Evolutionary conservation across 441 rosid genomes (phyloP).

Genomic region (Mallotus japonicus): DNA sequence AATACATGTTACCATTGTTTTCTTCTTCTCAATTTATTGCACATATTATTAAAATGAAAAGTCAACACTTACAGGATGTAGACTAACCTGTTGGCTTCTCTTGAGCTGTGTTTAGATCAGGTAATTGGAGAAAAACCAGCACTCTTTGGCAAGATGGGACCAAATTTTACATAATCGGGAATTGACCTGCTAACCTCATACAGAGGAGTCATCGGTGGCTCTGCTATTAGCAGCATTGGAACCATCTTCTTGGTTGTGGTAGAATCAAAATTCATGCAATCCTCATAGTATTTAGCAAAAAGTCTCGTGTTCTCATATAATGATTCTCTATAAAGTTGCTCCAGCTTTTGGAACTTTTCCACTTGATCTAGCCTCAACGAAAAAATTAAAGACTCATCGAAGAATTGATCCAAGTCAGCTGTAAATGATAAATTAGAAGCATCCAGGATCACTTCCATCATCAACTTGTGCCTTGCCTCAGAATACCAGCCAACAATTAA

Average conservation of each 20-base stretch:
- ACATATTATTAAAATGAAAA: too few relatives aligned
- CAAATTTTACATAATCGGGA: conserved; percentile 62
- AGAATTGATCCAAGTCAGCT: conserved; percentile 31
- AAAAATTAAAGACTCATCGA: conserved; percentile 13
- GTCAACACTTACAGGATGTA: not conserved
- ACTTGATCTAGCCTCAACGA: conserved; percentile 56
- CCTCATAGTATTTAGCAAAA: conserved; percentile 55
- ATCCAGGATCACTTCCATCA: too few relatives aligned
- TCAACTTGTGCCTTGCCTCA: conserved; percentile 24
- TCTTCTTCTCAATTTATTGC: too few relatives aligned
- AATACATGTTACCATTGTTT: too few relatives aligned
- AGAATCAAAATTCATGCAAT: conserved; percentile 47
- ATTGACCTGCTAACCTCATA: conserved; percentile 48
- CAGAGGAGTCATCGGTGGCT: conserved; percentile 66
- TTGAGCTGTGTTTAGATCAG: conserved; percentile 29
- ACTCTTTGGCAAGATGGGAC: conserved; percentile 60
- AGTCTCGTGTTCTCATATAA: conserved; percentile 55
- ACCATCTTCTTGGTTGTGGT: conserved; percentile 39
- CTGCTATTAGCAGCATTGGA: conserved; percentile 65
- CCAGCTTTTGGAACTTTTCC: conserved; percentile 50
- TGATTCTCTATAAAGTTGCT: conserved; percentile 54
- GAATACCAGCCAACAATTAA: too few relatives aligned
- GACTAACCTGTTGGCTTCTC: conserved; percentile 41
- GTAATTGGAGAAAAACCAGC: conserved; percentile 46
- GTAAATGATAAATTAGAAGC: too few relatives aligned